These are phyloP conservation scores for Cymbopogon flexuosus DNA, from an alignment of 202 grass and related monocot species.

Conservation along the genomic window DNA sequence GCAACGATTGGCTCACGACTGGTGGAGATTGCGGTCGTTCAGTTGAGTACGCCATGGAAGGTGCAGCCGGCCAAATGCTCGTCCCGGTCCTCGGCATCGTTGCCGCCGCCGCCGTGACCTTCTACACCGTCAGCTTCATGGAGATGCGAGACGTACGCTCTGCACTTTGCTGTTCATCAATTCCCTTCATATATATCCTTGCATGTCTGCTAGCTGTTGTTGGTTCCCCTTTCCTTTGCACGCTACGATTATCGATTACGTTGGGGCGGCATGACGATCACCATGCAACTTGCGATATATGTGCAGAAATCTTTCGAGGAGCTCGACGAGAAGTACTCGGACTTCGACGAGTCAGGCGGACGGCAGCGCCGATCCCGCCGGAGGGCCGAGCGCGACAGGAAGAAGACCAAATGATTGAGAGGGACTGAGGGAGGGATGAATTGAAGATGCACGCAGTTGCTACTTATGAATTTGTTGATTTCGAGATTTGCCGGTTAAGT, in stretches of 20 bases:
- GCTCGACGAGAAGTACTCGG: slow-evolving; percentile 53
- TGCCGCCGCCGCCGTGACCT: slow-evolving; percentile 60
- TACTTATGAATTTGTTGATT: not conserved
- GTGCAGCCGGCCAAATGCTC: slow-evolving; percentile 49
- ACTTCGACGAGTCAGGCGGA: slow-evolving; percentile 25
- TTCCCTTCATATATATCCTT: not conserved
- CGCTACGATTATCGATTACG: not conserved
- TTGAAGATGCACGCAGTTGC: not conserved
- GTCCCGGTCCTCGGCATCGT: slow-evolving; percentile 58
- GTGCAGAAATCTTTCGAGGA: slow-evolving; percentile 73
- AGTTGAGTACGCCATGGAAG: slow-evolving; percentile 40
- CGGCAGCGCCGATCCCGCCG: slow-evolving; percentile 57
- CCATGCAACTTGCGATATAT: too few relatives aligned
- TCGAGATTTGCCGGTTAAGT: not conserved
- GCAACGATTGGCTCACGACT: slow-evolving; percentile 2
- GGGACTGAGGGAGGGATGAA: not conserved
- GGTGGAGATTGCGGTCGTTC: too few relatives aligned
- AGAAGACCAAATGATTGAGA: slow-evolving; percentile 32
- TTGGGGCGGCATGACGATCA: not conserved
- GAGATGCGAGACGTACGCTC: slow-evolving; percentile 55
- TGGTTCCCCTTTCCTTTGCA: too few relatives aligned
- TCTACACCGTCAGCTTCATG: slow-evolving; percentile 84
- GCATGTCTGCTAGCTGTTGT: not conserved
- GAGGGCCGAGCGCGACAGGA: slow-evolving; percentile 49
- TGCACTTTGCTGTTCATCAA: not conserved